A percentile compares a stretch with the other conserved stretches of the same genome.
Conservation (phyloP, 805 yeast genomes). For the Debaryomyces castellii region DNA sequence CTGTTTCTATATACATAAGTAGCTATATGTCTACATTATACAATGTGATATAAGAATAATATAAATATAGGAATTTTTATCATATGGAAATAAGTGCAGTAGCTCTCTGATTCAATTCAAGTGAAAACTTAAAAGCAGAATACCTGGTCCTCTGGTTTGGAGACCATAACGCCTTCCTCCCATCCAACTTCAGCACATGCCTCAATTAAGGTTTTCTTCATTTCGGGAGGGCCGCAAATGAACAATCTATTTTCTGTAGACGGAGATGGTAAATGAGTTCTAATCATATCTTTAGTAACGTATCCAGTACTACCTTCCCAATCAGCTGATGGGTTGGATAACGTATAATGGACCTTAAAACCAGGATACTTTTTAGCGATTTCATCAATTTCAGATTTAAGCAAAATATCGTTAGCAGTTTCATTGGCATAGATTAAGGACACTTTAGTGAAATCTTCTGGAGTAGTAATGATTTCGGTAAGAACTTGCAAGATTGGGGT, state of each 20-base stretch:
- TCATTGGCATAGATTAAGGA: constrained; percentile 71
- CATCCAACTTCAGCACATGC: constrained; percentile 64
- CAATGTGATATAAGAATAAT: background rate
- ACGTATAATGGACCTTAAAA: constrained; percentile 58
- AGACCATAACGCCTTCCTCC: constrained; percentile 46
- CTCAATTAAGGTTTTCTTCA: constrained; percentile 55
- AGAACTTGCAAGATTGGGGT: constrained; percentile 86
- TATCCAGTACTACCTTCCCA: constrained; percentile 65
- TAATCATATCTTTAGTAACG: constrained; percentile 58
- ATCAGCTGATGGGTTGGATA: constrained; percentile 41
- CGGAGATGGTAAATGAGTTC: constrained; percentile 52
- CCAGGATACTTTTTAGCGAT: constrained; percentile 62
- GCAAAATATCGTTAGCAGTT: constrained; percentile 71
- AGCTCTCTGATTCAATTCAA: background rate
- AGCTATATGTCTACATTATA: too few relatives aligned
- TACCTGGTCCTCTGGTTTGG: constrained; percentile 54
- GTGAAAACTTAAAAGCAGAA: constrained; percentile 50
- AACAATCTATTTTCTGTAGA: constrained; percentile 53
- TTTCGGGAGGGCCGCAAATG: constrained; percentile 73
- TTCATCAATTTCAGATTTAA: constrained; percentile 72
- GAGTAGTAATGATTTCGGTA: constrained; percentile 65
- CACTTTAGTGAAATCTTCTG: constrained; percentile 62
- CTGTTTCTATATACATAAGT: too few relatives aligned
- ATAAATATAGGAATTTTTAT: background rate
- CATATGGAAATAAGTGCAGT: background rate